These are phyloP conservation scores for Rhexocercosporidium sp. DNA, from an alignment of 2,329 filamentous ascomycete species.

Conservation along the genomic window DNA sequence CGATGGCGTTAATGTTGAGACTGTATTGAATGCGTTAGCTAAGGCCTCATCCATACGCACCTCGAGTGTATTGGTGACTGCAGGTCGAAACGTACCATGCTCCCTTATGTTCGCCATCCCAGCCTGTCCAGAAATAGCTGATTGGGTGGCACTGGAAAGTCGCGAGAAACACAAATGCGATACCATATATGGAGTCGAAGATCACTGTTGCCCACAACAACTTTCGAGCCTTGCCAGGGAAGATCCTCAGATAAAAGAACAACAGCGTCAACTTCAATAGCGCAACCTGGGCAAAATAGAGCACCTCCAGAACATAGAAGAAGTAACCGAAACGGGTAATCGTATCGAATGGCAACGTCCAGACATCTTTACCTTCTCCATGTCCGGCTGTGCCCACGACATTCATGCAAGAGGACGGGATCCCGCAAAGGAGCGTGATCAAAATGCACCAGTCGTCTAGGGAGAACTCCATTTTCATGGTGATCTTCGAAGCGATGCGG, in stretches of 20 bases:
- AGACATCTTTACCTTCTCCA: conserved; percentile 30
- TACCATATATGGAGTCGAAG: conserved; percentile 47
- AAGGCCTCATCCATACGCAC: no score
- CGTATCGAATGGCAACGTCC: conserved; percentile 21
- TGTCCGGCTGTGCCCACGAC: conserved; percentile 44
- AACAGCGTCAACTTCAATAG: conserved; percentile 58
- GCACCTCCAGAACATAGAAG: conserved; percentile 50
- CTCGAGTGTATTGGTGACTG: no score
- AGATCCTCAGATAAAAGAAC: conserved; percentile 61
- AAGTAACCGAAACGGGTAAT: conserved; percentile 46
- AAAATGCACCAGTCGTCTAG: conserved; percentile 21
- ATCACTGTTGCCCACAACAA: conserved; percentile 50
- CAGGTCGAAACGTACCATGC: no score
- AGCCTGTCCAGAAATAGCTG: conserved; percentile 57
- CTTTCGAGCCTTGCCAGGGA: conserved; percentile 48
- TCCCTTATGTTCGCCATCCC: conserved; percentile 54
- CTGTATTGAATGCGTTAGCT: conserved; percentile 43
- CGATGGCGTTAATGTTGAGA: conserved; percentile 53
- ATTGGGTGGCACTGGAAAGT: conserved; percentile 59
- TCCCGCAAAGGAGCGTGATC: conserved; percentile 13
- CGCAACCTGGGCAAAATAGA: conserved; percentile 54
- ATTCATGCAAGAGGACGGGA: conserved; percentile 18
- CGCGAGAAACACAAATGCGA: conserved; percentile 43
- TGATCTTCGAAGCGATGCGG: conserved; percentile 15
- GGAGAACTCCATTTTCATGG: conserved; percentile 10